Base-by-base conservation (phyloP, 2,329 filamentous ascomycete species). In the Neocucurbitaria cava region DNA sequence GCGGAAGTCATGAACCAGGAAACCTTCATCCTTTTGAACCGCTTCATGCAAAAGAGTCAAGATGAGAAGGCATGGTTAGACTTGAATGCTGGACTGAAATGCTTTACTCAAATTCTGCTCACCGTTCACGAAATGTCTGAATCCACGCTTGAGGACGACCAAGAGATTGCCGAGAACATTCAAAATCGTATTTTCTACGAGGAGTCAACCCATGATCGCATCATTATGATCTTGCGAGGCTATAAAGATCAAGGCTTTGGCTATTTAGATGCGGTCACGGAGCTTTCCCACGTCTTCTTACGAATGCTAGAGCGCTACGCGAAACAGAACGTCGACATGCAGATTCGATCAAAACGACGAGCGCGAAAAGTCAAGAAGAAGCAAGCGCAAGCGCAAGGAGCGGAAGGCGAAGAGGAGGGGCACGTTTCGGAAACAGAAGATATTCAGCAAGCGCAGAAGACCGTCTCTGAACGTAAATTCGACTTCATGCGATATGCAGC, bases 121-220 rank as follows among this genome's bases (percentile, higher is more conserved):
- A 96, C 93, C 0, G 89, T 98, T 2, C 92, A 96, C 68, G 91
- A 96, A 57, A 98, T 99, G 93, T 82, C 88, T 1, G 87, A 90
- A 42, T 95, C 91, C 1, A 83, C 85, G 0, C 84, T 91, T 26
- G 93, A 97, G 59, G 93, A 97, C n/a, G 91, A 99, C 63, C 90
- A 96, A 70, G 95, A 98, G 66, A 98, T 99, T 72, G 94, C 95
- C 0, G 94, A 99, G 72, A 99, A 99, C 65, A 97, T 96, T 11
- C 86, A 96, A 47, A 96, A 90, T 67, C 91, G 94, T 57, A 91
- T 99, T n/a, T 99, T 99, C 74, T 99, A 99, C 77, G 95, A 99
- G 76, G 92, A 98, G 70, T 86, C 91, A 0, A 97, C 93, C 0
- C 93, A 99, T 69, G 94, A 99, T 58, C 84, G 90, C 21, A 85